Conservation (phyloP, 2,329 filamentous ascomycete species). For the Xylariaceae sp. region DNA sequence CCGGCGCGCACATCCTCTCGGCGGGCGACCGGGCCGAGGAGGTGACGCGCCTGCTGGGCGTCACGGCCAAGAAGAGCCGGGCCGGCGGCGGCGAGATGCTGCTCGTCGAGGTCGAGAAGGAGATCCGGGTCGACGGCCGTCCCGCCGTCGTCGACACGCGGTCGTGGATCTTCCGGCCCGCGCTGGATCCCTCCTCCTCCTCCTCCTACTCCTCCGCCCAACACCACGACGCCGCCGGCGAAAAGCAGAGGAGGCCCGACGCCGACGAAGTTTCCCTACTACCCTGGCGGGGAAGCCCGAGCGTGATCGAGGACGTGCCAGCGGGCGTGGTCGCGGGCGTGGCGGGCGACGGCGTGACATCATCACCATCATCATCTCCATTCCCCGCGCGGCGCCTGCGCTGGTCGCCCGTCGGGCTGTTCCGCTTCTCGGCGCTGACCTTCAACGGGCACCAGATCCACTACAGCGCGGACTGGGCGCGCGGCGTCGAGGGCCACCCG, state of each 20-base stretch:
- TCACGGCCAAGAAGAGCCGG: slow-evolving; percentile 45
- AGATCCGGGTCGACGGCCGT: slow-evolving; percentile 43
- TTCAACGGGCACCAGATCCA: slow-evolving; percentile 86
- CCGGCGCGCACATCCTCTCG: slow-evolving; percentile 24
- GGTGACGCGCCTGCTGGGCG: slow-evolving; percentile 46
- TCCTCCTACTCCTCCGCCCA: too few species aligned
- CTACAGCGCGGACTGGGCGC: slow-evolving; percentile 61
- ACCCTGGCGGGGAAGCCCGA: slow-evolving; percentile 10
- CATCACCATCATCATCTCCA: too few species aligned
- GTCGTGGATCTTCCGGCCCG: slow-evolving; percentile 38
- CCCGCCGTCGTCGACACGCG: slow-evolving; percentile 47
- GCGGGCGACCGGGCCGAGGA: slow-evolving; percentile 31
- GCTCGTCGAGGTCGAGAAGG: slow-evolving; percentile 56
- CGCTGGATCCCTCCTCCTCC: too few species aligned
- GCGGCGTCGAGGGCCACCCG: slow-evolving; percentile 59
- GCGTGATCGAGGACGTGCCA: too few species aligned
- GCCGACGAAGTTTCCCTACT: neutral
- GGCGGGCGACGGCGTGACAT: too few species aligned
- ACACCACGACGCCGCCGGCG: neutral
- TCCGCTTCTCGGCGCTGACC: slow-evolving; percentile 76
- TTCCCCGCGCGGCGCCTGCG: slow-evolving; percentile 25
- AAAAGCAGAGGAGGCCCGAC: slow-evolving; percentile 1
- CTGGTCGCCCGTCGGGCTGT: slow-evolving; percentile 50
- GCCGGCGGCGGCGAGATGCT: slow-evolving; percentile 54
- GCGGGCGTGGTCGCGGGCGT: too few species aligned